These are phyloP conservation scores for Eimeria sp. DNA, from an alignment of 169 alveolate species.

Conservation along the genomic window DNA sequence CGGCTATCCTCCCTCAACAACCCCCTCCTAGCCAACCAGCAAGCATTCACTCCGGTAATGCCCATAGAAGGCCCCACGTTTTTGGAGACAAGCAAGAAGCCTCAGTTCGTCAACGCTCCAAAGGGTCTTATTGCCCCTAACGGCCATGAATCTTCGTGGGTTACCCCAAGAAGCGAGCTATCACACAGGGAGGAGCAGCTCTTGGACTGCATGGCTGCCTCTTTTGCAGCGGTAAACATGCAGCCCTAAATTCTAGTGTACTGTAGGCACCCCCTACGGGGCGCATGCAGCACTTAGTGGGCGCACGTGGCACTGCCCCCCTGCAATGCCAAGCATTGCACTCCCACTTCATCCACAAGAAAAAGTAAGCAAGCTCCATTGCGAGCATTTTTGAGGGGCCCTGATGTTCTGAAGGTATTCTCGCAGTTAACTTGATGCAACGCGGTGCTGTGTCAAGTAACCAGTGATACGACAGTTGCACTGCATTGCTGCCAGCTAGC, in stretches of 20 bases:
- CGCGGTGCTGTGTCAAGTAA: background rate
- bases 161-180: background rate
- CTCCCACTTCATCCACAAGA: background rate
- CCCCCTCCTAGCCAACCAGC: background rate
- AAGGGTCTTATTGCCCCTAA: background rate
- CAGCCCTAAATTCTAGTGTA: background rate
- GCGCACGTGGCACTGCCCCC: background rate
- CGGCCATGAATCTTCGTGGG: constrained; percentile 5
- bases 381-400: background rate
- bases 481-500: background rate
- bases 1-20: constrained; percentile 10
- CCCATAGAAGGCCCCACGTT: background rate
- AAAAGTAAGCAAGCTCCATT: background rate
- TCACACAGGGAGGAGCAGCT: constrained; percentile 38
- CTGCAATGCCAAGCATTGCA: constrained; percentile 2
- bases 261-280: background rate
- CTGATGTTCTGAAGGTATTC: background rate
- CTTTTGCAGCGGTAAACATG: constrained; percentile 47
- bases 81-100: background rate
- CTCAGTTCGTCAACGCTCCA: background rate
- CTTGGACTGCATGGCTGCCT: constrained; percentile 58
- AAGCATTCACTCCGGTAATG: background rate
- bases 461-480: background rate
- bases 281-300: background rate
- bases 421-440: background rate